A percentile compares a stretch with the other conserved stretches of the same genome.
phyloP scores from a whole-genome alignment of 768 basidiomycete species.

The Amyloporia xantha region DNA sequence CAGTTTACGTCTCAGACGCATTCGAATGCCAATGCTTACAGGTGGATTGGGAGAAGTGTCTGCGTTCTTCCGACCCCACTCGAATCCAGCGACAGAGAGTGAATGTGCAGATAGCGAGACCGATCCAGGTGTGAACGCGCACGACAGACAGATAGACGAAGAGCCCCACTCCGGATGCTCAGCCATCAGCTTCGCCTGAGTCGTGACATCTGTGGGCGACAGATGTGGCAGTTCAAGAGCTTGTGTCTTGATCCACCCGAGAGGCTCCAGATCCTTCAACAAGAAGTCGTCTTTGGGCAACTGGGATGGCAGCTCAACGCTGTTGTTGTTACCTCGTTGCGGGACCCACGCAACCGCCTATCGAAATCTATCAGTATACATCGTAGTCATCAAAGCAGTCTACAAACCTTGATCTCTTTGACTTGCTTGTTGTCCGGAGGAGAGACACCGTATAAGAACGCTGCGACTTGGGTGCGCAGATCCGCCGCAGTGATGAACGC shows the following conservation, averaged over 20 bases:
- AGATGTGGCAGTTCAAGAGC: conserved; percentile 88
- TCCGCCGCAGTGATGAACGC: conserved; percentile 92
- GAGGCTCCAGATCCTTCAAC: conserved; percentile 88
- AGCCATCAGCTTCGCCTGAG: conserved; percentile 95
- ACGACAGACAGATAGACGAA: conserved; percentile 87
- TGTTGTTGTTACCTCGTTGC: conserved; percentile 93
- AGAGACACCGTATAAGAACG: conserved; percentile 86
- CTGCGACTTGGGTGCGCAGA: conserved; percentile 93
- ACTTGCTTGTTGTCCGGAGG: conserved; percentile 97
- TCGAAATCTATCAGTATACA: too few species aligned
- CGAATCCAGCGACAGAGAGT: conserved; percentile 86
- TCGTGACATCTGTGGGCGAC: conserved; percentile 87
- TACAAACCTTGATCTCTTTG: conserved; percentile 98
- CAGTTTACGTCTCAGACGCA: neutral
- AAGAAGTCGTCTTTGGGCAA: conserved; percentile 93
- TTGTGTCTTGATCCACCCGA: conserved; percentile 98
- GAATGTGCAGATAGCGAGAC: conserved; percentile 93
- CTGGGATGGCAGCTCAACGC: conserved; percentile 83
- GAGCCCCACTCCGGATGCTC: conserved; percentile 94
- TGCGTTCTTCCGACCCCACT: conserved; percentile 94
- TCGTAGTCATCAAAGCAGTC: too few species aligned
- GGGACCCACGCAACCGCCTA: conserved; percentile 98
- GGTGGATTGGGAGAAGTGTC: conserved; percentile 81
- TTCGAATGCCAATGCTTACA: conserved; percentile 31
- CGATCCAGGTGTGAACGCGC: conserved; percentile 96